Evolutionary conservation across 768 basidiomycete species (phyloP), one percentile per base, ranked within the genome.

Genomic region (Zangia roseola): DNA sequence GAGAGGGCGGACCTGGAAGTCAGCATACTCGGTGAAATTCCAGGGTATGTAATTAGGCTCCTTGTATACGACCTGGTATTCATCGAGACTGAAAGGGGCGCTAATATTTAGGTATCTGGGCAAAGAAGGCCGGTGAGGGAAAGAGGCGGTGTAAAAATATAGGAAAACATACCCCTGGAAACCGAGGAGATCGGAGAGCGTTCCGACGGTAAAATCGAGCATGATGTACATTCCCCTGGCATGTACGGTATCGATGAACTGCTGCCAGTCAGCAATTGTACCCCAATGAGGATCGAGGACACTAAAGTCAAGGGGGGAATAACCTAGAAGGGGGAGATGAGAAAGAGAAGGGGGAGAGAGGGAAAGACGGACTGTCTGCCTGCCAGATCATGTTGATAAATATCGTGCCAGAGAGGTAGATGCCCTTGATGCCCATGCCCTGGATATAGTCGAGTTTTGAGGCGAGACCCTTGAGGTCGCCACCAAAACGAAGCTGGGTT

Each of bases 361-460:
- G 30, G 19, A 23, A 42, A 36, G 23, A 80, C 91, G 63, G 45
- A 94, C 93, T 92, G 79, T 95, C 93, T 4, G 91, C 88, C 63
- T 94, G 87, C 93, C 93, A 95, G n/a, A 91, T 70, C 93, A 94
- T 94, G 77, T 95, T 95, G 53, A 97, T 53, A 69, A 92, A 97
- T 44, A 86, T 83, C 2, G 94, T 97, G 44, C 94, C 94, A 20
- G 94, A 91, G 65, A 95, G 88, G 72, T 91, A 97, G 58, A 97
- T 83, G 43, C 83, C 77, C 58, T 75, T 74, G 52, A 92, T 70
- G 54, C 94, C 94, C 90, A 94, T 94, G 54, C 89, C 90, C 38
- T 90, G 75, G 16, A 97, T 74, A 65, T 97, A 97, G 69, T 97
- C 94, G 52, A 97, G 73, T 49, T 78, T 83, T 19, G 80, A 65